Percentiles rank a stretch among this genome's conserved stretches.
Conservation (phyloP, 768 basidiomycete genomes). For the Suillus discolor region DNA sequence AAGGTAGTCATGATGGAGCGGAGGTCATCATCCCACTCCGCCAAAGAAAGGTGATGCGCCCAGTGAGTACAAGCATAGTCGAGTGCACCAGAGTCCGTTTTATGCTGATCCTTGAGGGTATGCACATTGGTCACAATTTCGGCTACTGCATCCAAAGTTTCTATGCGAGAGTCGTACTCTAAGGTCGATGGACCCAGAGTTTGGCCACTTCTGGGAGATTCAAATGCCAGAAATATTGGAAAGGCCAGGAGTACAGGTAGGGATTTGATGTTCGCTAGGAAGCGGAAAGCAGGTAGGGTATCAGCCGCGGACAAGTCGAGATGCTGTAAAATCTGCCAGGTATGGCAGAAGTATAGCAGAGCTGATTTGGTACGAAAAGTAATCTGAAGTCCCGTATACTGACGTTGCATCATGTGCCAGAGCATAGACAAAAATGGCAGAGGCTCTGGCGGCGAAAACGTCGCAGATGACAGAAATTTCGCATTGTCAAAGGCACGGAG, state of each 20-base stretch:
- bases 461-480: background rate
- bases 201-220: background rate
- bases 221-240: slow-evolving; percentile 3
- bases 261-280: background rate
- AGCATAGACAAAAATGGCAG: background rate
- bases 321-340: slow-evolving; percentile 1
- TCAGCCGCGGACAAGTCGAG: background rate
- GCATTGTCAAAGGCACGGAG: background rate
- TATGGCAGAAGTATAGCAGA: background rate
- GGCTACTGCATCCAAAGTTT: background rate
- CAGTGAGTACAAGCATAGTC: slow-evolving; percentile 2
- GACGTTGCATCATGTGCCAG: background rate
- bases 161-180: background rate
- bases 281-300: background rate
- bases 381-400: background rate
- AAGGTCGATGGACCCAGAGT: background rate
- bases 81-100: background rate
- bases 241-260: background rate
- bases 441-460: background rate
- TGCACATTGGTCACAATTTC: background rate
- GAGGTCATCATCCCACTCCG: background rate
- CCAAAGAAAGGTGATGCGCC: background rate
- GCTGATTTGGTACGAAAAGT: background rate
- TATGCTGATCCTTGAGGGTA: background rate
- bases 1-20: background rate